phyloP scores from a whole-genome alignment of 2,329 filamentous ascomycete genomes.

The Fusarium equiseti region DNA sequence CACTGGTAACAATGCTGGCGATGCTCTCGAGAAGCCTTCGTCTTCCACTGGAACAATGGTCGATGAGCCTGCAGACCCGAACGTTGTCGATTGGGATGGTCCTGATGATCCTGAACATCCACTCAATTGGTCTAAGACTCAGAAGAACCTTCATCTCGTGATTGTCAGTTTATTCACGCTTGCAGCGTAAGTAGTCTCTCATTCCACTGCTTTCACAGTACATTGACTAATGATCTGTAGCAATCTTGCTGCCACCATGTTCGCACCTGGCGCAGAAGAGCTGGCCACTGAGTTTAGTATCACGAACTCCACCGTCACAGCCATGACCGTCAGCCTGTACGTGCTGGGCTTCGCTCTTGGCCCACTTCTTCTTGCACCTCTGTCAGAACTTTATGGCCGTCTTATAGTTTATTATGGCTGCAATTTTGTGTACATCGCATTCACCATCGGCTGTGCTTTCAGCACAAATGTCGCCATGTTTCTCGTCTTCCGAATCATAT shows the following conservation, averaged over 20 bases:
- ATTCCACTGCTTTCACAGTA: neutral
- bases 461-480: slow-evolving; percentile 31
- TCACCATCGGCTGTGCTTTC: slow-evolving; percentile 31
- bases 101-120: slow-evolving; percentile 70
- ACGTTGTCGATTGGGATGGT: slow-evolving; percentile 70
- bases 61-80: neutral
- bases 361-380: slow-evolving; percentile 33
- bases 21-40: neutral
- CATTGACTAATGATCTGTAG: neutral
- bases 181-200: slow-evolving; percentile 9
- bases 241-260: slow-evolving; percentile 42
- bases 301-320: slow-evolving; percentile 9
- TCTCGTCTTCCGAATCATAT: slow-evolving; percentile 27
- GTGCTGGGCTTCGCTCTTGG: slow-evolving; percentile 37
- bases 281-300: slow-evolving; percentile 30
- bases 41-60: slow-evolving; percentile 1
- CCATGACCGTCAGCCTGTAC: slow-evolving; percentile 34
- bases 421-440: slow-evolving; percentile 15
- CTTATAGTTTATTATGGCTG: slow-evolving; percentile 30
- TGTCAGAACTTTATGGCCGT: slow-evolving; percentile 36
- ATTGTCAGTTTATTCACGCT: slow-evolving; percentile 62
- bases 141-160: slow-evolving; percentile 57
- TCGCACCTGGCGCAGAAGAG: slow-evolving; percentile 35
- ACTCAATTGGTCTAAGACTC: slow-evolving; percentile 70
- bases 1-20: fast-evolving